Conservation (phyloP, 2,329 filamentous ascomycete genomes). For the Keithomyces neogunnii region DNA sequence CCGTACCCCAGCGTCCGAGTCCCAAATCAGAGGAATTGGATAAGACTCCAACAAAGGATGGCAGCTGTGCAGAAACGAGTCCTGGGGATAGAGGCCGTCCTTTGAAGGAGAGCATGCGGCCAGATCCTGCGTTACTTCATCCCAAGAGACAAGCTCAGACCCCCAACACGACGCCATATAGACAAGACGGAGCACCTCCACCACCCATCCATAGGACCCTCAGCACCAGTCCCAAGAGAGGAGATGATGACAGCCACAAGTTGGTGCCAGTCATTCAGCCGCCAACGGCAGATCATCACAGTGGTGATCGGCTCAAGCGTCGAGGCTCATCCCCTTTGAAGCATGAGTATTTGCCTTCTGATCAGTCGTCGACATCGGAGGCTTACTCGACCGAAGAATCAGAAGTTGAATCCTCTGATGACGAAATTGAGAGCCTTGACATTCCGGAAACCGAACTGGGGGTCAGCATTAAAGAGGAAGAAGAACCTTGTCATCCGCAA, state of each 20-base stretch:
- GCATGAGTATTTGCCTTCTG: conserved; percentile 90
- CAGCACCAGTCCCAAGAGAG: conserved; percentile 24
- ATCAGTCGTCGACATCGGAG: conserved; percentile 50
- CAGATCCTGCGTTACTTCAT: conserved; percentile 26
- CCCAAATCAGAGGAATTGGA: not conserved
- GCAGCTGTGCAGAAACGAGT: conserved; percentile 12
- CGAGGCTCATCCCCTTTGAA: conserved; percentile 89
- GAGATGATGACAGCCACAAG: conserved; percentile 2
- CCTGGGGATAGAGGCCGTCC: conserved; percentile 18
- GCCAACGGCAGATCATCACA: conserved; percentile 30
- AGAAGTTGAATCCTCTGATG: conserved; percentile 37
- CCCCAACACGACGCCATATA: conserved; percentile 24
- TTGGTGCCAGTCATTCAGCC: conserved; percentile 14
- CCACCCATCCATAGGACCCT: conserved; percentile 44
- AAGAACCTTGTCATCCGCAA: conserved; percentile 24
- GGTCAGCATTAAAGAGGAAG: conserved; percentile 40
- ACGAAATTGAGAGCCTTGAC: conserved; percentile 52
- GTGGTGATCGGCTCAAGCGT: conserved; percentile 45
- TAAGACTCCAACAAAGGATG: conserved; percentile 15
- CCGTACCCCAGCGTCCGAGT: not conserved
- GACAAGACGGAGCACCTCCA: conserved; percentile 48
- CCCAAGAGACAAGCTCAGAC: conserved; percentile 15
- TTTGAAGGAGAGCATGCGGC: conserved; percentile 28
- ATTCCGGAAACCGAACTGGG: conserved; percentile 51
- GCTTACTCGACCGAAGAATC: conserved; percentile 42